These are phyloP conservation scores for Sordariomycetes sp. DNA, from an alignment of 2,329 filamentous ascomycete genomes.

Conservation along the genomic window DNA sequence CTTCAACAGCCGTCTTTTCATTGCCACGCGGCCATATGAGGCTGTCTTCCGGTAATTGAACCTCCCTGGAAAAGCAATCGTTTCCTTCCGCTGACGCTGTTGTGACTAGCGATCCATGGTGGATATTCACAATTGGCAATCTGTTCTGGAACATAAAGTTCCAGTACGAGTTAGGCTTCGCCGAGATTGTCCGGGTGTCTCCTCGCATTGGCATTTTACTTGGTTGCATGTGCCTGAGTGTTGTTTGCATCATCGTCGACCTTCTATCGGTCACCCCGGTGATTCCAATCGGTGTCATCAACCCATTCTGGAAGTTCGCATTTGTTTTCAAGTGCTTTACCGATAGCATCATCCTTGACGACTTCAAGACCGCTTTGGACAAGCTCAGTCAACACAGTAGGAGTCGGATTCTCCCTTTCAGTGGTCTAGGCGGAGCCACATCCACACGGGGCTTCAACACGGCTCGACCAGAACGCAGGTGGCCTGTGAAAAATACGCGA, in stretches of 20 bases:
- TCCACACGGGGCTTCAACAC: background rate
- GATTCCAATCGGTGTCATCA: slow-evolving; percentile 22
- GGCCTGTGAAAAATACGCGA: background rate
- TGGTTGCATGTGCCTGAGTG: slow-evolving; percentile 48
- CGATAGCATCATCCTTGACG: slow-evolving; percentile 57
- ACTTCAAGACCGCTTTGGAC: slow-evolving; percentile 53
- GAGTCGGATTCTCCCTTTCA: slow-evolving; percentile 6
- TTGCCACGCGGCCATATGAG: slow-evolving; percentile 47
- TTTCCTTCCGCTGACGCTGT: background rate
- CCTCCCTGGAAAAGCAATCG: background rate
- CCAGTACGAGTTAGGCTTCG: slow-evolving; percentile 48
- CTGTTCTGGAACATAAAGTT: slow-evolving; percentile 55
- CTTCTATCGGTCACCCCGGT: slow-evolving; percentile 47
- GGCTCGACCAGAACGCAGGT: background rate
- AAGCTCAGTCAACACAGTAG: slow-evolving; percentile 8
- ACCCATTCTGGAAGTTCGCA: slow-evolving; percentile 2
- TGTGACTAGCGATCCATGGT: slow-evolving; percentile 50
- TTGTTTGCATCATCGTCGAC: slow-evolving; percentile 53
- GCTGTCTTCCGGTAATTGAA: slow-evolving; percentile 41
- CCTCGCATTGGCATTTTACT: slow-evolving; percentile 58
- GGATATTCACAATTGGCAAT: slow-evolving; percentile 51
- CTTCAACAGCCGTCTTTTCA: slow-evolving; percentile 40
- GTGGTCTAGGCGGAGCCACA: background rate
- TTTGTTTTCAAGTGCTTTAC: slow-evolving; percentile 47
- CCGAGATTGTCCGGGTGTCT: slow-evolving; percentile 49